phyloP scores from a whole-genome alignment of 2,329 filamentous ascomycete species.

The Neophaeococcomyces aloes region DNA sequence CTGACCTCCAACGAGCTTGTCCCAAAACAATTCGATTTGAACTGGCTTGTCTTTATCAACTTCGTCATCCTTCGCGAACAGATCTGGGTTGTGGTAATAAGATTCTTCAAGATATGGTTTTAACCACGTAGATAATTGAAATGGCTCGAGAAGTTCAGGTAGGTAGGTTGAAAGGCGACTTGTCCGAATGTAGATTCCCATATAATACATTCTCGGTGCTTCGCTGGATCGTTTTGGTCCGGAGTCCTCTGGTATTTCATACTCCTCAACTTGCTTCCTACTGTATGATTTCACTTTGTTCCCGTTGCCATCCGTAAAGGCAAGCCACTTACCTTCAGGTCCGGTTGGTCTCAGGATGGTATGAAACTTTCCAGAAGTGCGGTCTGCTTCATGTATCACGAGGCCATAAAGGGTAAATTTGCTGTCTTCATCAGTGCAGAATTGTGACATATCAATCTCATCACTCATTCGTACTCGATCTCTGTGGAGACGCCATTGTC shows the following conservation, averaged over 20 bases:
- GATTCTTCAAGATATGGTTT: conserved; percentile 30
- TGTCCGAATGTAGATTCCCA: conserved; percentile 46
- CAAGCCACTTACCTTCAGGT: conserved; percentile 47
- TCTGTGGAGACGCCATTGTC: conserved; percentile 48
- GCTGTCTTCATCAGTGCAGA: conserved; percentile 26
- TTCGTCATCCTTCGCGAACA: conserved; percentile 10
- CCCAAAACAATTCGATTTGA: conserved; percentile 32
- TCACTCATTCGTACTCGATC: conserved; percentile 49
- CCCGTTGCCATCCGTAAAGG: conserved; percentile 46
- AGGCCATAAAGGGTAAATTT: conserved; percentile 51
- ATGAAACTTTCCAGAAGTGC: conserved; percentile 50
- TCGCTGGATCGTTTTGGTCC: conserved; percentile 30
- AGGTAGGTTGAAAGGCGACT: conserved; percentile 35
- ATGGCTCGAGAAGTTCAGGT: conserved; percentile 36
- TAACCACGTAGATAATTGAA: conserved; percentile 35
- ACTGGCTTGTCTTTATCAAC: conserved; percentile 20
- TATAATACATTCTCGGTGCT: conserved; percentile 39
- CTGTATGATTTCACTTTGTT: conserved; percentile 49
- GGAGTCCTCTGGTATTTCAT: conserved; percentile 37
- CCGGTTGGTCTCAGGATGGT: conserved; percentile 50
- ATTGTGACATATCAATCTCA: conserved; percentile 36
- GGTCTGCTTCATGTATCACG: conserved; percentile 48
- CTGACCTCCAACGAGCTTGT: conserved; percentile 26
- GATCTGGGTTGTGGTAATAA: conserved; percentile 14
- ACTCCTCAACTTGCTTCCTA: conserved; percentile 41